A percentile compares a stretch with the other conserved stretches of the same genome.
These are phyloP conservation scores for Collybia sp. DNA, from an alignment of 768 basidiomycete genomes.

Conservation along the genomic window DNA sequence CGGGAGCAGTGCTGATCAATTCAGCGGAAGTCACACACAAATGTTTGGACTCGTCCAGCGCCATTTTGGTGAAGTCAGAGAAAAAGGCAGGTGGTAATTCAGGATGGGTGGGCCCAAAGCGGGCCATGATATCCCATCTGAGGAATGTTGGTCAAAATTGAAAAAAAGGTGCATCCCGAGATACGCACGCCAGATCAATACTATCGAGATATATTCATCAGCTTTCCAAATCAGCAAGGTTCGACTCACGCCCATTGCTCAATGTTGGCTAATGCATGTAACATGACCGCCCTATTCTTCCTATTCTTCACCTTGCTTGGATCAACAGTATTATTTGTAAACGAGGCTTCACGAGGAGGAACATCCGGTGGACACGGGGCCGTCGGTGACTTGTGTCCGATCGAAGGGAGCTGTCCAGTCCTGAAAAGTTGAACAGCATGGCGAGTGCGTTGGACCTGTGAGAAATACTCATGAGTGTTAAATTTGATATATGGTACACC, in stretches of 20 bases:
- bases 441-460: conserved; percentile 61
- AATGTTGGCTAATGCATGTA: conserved; percentile 81
- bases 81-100: conserved; percentile 72
- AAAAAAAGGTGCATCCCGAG: not conserved
- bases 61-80: conserved; percentile 80
- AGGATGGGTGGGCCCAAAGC: conserved; percentile 59
- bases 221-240: not conserved
- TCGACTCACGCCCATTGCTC: conserved; percentile 82
- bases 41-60: conserved; percentile 83
- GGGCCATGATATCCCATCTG: conserved; percentile 82
- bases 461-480: not conserved
- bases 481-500: not conserved
- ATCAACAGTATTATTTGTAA: conserved; percentile 47
- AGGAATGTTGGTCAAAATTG: not conserved
- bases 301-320: conserved; percentile 55
- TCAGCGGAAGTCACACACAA: conserved; percentile 34
- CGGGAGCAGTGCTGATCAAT: not conserved
- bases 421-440: conserved; percentile 67
- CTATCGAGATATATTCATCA: conserved; percentile 23
- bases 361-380: conserved; percentile 55
- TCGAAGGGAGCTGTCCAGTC: conserved; percentile 61
- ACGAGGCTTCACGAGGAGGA: conserved; percentile 56
- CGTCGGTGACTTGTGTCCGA: conserved; percentile 50
- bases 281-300: conserved; percentile 66
- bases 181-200: conserved; percentile 68